Evolutionary conservation across 345 rosid species (phyloP).

Genomic region (Aquilaria malaccensis): DNA sequence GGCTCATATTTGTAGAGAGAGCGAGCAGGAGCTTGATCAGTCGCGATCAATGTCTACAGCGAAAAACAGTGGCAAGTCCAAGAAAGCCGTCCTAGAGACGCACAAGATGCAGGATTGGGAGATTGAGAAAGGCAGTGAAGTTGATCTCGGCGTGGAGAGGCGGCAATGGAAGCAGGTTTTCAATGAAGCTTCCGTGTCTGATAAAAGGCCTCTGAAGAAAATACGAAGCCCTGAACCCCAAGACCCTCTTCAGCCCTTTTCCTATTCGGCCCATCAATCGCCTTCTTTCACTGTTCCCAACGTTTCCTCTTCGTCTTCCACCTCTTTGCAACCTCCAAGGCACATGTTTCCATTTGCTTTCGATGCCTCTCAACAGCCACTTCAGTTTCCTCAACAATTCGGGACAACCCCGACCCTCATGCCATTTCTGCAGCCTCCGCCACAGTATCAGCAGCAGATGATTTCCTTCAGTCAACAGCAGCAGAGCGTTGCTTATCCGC

Average conservation of each 20-base stretch:
- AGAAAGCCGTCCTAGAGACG: conserved; percentile 28
- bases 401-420: conserved; percentile 19
- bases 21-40: conserved; percentile 23
- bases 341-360: conserved; percentile 47
- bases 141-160: conserved; percentile 26
- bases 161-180: conserved; percentile 46
- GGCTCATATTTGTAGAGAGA: conserved; percentile 13
- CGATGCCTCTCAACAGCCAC: conserved; percentile 28
- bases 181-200: conserved; percentile 46
- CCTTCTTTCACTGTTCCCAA: conserved; percentile 17
- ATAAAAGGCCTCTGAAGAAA: conserved; percentile 52
- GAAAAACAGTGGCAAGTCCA: conserved; percentile 44
- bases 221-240: conserved; percentile 54
- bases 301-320: conserved; percentile 15
- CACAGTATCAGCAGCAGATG: conserved; percentile 50
- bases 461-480: conserved; percentile 62
- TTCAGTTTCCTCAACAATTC: conserved; percentile 35
- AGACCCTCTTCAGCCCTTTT: conserved; percentile 19
- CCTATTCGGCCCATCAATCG: conserved; percentile 15
- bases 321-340: conserved; percentile 28
- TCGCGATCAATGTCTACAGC: conserved; percentile 32
- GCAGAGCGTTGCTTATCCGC: conserved; percentile 27
- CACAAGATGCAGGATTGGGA: conserved; percentile 35
- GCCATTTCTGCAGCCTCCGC: conserved; percentile 23
- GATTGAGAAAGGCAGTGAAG: conserved; percentile 31